Evolutionary conservation across 2,329 filamentous ascomycete genomes (phyloP), one percentile per base, ranked within the genome.

Genomic region (Zymoseptoria ardabiliae): DNA sequence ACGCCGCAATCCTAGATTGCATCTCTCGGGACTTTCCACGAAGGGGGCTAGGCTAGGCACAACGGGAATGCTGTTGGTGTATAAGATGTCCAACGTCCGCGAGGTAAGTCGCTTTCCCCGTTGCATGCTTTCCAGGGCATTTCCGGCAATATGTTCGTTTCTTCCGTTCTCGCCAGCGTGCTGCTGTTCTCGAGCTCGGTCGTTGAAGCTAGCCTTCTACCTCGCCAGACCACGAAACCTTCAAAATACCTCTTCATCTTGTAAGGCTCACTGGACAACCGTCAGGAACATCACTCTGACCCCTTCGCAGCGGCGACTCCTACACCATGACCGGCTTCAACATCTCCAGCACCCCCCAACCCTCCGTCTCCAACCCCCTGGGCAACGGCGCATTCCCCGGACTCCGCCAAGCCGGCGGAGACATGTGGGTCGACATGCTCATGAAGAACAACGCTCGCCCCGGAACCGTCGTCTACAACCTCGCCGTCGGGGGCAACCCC

Each of bases 401-500:
- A 2, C 2, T 23, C 13, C 55, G 58, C n/a, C 22, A 20, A 13
- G 25, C 41, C 17, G 58, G 58, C 1, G 60, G 55, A 21, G 50
- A 58, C 50, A 54, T 54, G n/a, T 60, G 58, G 35, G 52, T 61
- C 41, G 59, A 61, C 25, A 3, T 51, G 1, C 13, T 63, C 2
- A 30, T 54, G 10, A 51, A 56, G 17, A 58, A 57, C 50, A 20
- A 28, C 45, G n/a, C 54, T 3, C 50, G 50, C 4, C 28, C 23
- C 3, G 48, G 41, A 4, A 60, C 54, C 0, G 35, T 58, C 2
- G 56, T 53, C 28, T 58, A 63, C 56, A 56, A 63, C 17, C 51
- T 58, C 21, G 61, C 61, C 13, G 35, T 53, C 0, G 56, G 52
- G 9, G 55, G 53, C 1, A 58, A 62, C 23, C 23, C 57, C 3